These are phyloP conservation scores for Willaertia magna DNA, from an alignment of 208 protist genomes.

Conservation along the genomic window DNA sequence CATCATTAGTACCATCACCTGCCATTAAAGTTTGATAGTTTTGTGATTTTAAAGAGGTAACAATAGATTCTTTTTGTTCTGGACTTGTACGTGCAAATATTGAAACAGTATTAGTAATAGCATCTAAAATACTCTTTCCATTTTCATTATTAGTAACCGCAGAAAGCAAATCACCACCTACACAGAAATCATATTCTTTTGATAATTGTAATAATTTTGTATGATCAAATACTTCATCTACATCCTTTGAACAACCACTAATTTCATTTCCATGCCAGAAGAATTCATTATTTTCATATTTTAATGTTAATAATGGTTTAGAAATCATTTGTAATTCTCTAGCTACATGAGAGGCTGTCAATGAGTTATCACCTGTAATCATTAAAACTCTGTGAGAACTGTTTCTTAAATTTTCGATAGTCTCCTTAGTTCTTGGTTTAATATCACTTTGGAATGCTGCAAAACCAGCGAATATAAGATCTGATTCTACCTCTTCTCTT, in stretches of 20 bases:
- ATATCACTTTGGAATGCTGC: slow-evolving; percentile 47
- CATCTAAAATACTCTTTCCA: neutral
- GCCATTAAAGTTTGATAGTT: slow-evolving; percentile 71
- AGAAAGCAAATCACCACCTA: neutral
- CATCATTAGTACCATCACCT: slow-evolving; percentile 90
- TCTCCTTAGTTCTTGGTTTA: slow-evolving; percentile 28
- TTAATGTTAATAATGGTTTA: neutral
- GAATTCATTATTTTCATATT: neutral
- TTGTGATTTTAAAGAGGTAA: slow-evolving; percentile 63
- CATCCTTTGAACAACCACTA: neutral
- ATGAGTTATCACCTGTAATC: slow-evolving; percentile 93
- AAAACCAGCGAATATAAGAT: slow-evolving; percentile 64
- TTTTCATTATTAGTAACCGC: neutral
- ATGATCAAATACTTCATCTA: neutral
- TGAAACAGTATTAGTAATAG: neutral
- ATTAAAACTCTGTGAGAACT: slow-evolving; percentile 77
- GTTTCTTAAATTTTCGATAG: slow-evolving; percentile 31
- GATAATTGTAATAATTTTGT: neutral
- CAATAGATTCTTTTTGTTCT: slow-evolving; percentile 26
- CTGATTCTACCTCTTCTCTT: slow-evolving; percentile 38
- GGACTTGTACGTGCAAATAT: slow-evolving; percentile 26
- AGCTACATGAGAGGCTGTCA: slow-evolving; percentile 90
- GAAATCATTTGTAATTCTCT: slow-evolving; percentile 53
- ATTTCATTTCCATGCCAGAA: neutral
- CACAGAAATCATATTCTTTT: neutral